Evolutionary conservation across 2,329 filamentous ascomycete genomes (phyloP).

Genomic region (Clonostachys rhizophaga): DNA sequence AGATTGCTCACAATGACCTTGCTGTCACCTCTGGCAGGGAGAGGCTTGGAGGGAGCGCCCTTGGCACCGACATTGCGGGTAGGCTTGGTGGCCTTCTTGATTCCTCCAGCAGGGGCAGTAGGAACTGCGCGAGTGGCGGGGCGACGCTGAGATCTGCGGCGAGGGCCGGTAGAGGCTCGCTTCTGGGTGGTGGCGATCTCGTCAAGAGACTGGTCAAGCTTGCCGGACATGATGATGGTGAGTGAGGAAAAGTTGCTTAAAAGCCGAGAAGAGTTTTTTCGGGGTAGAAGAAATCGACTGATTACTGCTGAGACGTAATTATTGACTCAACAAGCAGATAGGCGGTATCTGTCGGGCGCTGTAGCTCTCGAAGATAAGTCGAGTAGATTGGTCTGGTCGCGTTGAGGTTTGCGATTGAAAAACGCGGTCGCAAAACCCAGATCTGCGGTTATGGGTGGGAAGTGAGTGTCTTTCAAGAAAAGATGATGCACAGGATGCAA

Average conservation of each 20-base stretch:
- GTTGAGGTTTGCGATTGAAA: no score
- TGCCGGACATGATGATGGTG: constrained; percentile 72
- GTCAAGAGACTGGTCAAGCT: constrained; percentile 95
- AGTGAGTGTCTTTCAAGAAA: no score
- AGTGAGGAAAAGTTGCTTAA: background rate
- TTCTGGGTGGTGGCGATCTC: constrained; percentile 85
- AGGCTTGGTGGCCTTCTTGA: constrained; percentile 71
- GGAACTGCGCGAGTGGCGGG: constrained; percentile 43
- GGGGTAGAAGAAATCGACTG: no score
- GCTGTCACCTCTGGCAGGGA: constrained; percentile 65
- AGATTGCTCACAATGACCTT: constrained; percentile 99
- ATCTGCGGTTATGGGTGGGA: no score
- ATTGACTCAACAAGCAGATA: no score
- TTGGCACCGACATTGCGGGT: constrained; percentile 55
- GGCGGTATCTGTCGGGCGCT: no score
- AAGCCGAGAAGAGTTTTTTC: no score
- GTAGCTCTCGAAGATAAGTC: no score
- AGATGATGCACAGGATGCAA: constrained; percentile 9
- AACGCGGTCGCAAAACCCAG: no score
- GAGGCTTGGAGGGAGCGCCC: constrained; percentile 60
- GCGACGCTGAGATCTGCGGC: constrained; percentile 33
- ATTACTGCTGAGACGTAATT: no score
- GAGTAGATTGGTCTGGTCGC: no score
- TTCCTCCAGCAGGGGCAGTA: constrained; percentile 74
- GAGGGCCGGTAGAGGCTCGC: constrained; percentile 45